Conservation (phyloP, 2,329 filamentous ascomycete species). For the Thermothelomyces thermophilus region DNA sequence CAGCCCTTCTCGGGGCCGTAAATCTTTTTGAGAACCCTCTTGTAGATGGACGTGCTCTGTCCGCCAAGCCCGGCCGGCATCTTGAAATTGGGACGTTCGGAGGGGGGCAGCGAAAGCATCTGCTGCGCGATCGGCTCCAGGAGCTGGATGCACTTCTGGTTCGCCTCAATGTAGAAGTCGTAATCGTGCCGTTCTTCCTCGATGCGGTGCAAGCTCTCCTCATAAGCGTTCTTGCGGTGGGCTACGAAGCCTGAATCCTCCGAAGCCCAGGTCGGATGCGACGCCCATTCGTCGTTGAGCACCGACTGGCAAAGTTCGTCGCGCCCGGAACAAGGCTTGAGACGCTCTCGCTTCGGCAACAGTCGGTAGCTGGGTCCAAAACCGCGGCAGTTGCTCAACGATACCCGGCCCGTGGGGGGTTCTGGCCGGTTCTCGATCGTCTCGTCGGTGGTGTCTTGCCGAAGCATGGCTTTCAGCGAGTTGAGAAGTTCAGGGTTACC, state of each 20-base stretch:
- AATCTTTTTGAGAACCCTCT: constrained; percentile 94
- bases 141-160: constrained; percentile 89
- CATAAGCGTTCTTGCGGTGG: constrained; percentile 91
- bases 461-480: constrained; percentile 81
- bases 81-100: constrained; percentile 66
- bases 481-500: constrained; percentile 81
- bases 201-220: constrained; percentile 90
- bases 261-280: constrained; percentile 96
- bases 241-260: constrained; percentile 97
- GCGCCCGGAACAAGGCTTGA: constrained; percentile 86
- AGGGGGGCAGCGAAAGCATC: constrained; percentile 69
- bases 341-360: constrained; percentile 80
- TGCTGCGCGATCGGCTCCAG: constrained; percentile 91
- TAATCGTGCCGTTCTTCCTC: constrained; percentile 98
- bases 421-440: constrained; percentile 71
- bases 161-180: constrained; percentile 95
- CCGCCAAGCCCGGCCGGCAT: constrained; percentile 81
- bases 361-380: constrained; percentile 92
- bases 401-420: constrained; percentile 73
- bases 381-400: constrained; percentile 90
- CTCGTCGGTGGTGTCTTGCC: constrained; percentile 69
- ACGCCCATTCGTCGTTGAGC: constrained; percentile 96
- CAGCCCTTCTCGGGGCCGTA: constrained; percentile 80
- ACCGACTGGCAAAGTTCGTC: constrained; percentile 92
- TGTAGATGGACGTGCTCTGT: constrained; percentile 93